Percentiles rank a stretch among this genome's conserved stretches.
phyloP scores from a whole-genome alignment of 2,329 filamentous ascomycete genomes.

The Neurospora sp. region DNA sequence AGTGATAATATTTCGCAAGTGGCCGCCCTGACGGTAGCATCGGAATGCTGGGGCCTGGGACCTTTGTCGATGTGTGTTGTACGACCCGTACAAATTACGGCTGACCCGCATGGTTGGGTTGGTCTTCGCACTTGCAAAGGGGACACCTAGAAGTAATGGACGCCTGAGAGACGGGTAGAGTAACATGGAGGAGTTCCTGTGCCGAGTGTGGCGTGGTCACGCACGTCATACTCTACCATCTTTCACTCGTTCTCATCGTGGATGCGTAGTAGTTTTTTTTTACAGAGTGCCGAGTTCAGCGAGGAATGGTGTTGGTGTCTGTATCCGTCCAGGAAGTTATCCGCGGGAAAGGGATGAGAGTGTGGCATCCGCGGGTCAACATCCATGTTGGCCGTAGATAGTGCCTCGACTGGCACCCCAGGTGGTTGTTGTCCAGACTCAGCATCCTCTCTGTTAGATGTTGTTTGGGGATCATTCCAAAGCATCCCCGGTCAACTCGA shows the following conservation, averaged over 20 bases:
- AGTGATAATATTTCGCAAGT: conserved; percentile 3
- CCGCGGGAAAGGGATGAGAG: background rate
- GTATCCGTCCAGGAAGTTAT: background rate
- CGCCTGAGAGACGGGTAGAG: background rate
- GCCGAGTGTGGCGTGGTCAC: background rate
- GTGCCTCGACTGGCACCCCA: background rate
- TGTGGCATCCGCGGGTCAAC: background rate
- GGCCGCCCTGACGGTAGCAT: background rate
- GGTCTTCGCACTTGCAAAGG: background rate
- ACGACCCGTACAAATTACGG: background rate
- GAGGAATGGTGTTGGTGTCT: background rate
- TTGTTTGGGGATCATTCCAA: background rate
- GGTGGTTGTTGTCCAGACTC: background rate
- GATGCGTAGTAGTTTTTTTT: background rate
- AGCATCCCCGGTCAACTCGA: background rate
- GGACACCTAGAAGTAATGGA: background rate
- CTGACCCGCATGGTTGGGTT: background rate
- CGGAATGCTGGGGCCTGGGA: background rate
- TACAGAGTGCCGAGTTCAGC: background rate
- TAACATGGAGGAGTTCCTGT: background rate
- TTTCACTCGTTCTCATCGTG: background rate
- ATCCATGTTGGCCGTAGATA: background rate
- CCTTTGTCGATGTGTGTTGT: background rate
- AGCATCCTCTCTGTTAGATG: background rate
- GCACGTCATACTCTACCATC: background rate